Evolutionary conservation across 495 filamentous ascomycete species (phyloP).

Genomic region (Aspergillus ostianus): DNA sequence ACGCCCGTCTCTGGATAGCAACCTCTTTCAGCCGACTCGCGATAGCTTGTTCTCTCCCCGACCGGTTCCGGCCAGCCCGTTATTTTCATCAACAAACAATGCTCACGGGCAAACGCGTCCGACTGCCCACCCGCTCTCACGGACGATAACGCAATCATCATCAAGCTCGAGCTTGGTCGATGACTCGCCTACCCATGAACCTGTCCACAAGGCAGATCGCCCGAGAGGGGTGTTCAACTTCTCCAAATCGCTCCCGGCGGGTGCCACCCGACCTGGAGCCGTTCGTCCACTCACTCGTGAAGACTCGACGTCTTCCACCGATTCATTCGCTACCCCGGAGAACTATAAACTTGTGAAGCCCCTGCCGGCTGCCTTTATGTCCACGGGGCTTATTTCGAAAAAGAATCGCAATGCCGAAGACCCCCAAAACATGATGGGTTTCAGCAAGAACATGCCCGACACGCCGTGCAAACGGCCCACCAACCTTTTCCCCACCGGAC

Average conservation of each 20-base stretch:
- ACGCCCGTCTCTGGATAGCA: slow-evolving; percentile 72
- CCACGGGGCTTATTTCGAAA: slow-evolving; percentile 92
- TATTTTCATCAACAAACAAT: slow-evolving; percentile 30
- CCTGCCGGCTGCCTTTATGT: slow-evolving; percentile 83
- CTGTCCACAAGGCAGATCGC: slow-evolving; percentile 51
- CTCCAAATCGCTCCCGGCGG: slow-evolving; percentile 75
- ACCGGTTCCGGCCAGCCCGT: slow-evolving; percentile 28
- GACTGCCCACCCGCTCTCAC: slow-evolving; percentile 77
- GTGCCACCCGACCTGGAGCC: slow-evolving; percentile 52
- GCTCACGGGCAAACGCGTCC: slow-evolving; percentile 20
- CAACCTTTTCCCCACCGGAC: slow-evolving; percentile 62
- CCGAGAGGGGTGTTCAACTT: slow-evolving; percentile 62
- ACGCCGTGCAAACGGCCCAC: slow-evolving; percentile 88
- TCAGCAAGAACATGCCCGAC: slow-evolving; percentile 72
- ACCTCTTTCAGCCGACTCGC: slow-evolving; percentile 58
- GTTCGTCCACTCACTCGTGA: slow-evolving; percentile 39
- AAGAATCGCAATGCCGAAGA: slow-evolving; percentile 61
- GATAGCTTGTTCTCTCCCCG: slow-evolving; percentile 61
- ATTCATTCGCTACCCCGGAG: slow-evolving; percentile 75
- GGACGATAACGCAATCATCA: slow-evolving; percentile 79
- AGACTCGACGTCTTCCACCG: slow-evolving; percentile 44
- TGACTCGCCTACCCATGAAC: slow-evolving; percentile 71
- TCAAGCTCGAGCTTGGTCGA: slow-evolving; percentile 73
- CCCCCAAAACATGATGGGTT: slow-evolving; percentile 37
- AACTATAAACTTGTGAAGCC: slow-evolving; percentile 83